Percentiles rank a stretch among this genome's conserved stretches.
These are phyloP conservation scores for Phytopythium chamaehyphon DNA, from an alignment of 352 stramenopile species.

Conservation along the genomic window DNA sequence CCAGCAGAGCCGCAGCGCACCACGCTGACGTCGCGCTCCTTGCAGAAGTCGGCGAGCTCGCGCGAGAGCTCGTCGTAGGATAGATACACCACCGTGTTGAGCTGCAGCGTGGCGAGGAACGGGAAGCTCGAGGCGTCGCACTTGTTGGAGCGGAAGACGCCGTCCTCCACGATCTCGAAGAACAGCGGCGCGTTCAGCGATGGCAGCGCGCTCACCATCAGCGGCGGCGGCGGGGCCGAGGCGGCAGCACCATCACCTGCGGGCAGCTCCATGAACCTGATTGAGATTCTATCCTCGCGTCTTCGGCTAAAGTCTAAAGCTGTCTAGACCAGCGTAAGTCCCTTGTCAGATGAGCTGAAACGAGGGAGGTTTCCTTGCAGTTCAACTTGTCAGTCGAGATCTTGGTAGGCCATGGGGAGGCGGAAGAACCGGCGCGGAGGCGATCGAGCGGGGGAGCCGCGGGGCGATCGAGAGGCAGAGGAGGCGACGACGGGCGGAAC, in stretches of 20 bases:
- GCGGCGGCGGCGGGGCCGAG: conserved; percentile 7
- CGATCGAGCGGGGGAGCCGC: not conserved
- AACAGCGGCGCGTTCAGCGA: conserved; percentile 82
- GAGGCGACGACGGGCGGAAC: no score
- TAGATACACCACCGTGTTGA: conserved; percentile 85
- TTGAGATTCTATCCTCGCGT: no score
- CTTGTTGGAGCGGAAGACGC: conserved; percentile 85
- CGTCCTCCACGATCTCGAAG: conserved; percentile 86
- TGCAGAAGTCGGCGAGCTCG: conserved; percentile 77
- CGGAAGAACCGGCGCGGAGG: conserved; percentile 3
- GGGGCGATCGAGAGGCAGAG: not conserved
- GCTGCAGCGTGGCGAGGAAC: conserved; percentile 71
- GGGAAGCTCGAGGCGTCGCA: conserved; percentile 82
- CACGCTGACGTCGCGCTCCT: conserved; percentile 76
- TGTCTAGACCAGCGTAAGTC: no score
- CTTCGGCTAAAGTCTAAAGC: no score
- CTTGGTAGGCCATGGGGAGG: conserved; percentile 4
- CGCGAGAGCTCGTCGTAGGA: conserved; percentile 80
- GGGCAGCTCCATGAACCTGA: conserved; percentile 1
- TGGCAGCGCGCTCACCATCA: conserved; percentile 53
- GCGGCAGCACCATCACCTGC: not conserved
- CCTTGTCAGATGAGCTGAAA: no score
- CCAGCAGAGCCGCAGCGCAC: conserved; percentile 19
- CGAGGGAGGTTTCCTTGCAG: no score
- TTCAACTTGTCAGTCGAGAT: no score